Percentiles rank a stretch among this genome's conserved stretches.
Evolutionary conservation across 1,284 basidiomycete genomes (phyloP).

Genomic region (Ustilago xerochloae): DNA sequence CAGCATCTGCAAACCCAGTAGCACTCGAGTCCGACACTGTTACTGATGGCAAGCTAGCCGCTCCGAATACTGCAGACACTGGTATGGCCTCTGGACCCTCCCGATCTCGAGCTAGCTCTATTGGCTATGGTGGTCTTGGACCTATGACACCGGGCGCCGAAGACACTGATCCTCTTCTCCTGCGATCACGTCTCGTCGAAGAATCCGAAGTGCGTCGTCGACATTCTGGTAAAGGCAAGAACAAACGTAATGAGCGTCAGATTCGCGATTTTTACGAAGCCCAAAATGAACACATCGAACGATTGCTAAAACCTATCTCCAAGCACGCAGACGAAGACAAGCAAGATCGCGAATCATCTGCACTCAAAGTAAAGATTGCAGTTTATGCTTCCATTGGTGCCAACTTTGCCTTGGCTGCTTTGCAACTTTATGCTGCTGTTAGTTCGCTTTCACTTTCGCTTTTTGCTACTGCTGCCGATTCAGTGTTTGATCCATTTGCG

Average conservation of each 20-base stretch:
- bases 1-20: neutral
- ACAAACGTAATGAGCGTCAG: constrained; percentile 67
- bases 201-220: constrained; percentile 67
- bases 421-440: constrained; percentile 79
- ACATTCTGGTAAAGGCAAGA: constrained; percentile 67
- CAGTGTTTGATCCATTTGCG: constrained; percentile 87
- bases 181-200: constrained; percentile 68
- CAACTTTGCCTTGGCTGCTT: constrained; percentile 74
- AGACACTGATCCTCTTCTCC: constrained; percentile 69
- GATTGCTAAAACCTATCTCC: constrained; percentile 87
- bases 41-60: constrained; percentile 1
- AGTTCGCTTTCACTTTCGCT: constrained; percentile 86
- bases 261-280: constrained; percentile 79
- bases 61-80: neutral
- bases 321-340: constrained; percentile 81
- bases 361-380: constrained; percentile 77
- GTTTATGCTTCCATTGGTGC: constrained; percentile 80
- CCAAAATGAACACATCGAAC: constrained; percentile 88
- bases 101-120: constrained; percentile 40
- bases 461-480: constrained; percentile 88
- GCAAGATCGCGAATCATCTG: constrained; percentile 75
- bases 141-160: constrained; percentile 33
- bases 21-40: neutral
- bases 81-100: constrained; percentile 6
- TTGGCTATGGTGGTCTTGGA: constrained; percentile 24